Base-by-base conservation (phyloP, 768 basidiomycete species). In the Ephemerocybe angulata region DNA sequence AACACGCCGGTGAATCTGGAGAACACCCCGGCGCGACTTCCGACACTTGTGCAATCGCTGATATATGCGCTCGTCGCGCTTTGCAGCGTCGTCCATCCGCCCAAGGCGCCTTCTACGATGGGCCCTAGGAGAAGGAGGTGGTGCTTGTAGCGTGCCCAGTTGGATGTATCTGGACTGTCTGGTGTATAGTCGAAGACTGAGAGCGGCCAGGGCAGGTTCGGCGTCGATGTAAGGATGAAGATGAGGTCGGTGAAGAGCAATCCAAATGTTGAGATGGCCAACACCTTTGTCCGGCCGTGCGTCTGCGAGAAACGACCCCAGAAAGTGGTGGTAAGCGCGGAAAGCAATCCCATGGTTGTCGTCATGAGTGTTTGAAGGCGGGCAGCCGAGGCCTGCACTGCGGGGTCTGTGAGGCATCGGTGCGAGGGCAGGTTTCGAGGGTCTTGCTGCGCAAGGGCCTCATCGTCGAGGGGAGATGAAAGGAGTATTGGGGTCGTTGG, bases 221-320 rank as follows among this genome's bases (percentile, higher is more conserved):
- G 86, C 0, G 84, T 85, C 7, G 93, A 91, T 2, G 87, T 86
- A 22, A 93, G 76, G 56, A 93, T 83, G 67, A 95, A 95, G n/a
- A 78, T 81, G 35, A 93, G 65, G 65, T 97, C 94, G 31, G 75
- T 72, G 52, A 70, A 63, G 61, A 77, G 69, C 17, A 74, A 54
- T 17, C 94, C 92, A 24, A 88, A 65, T 0, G 88, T 83, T 10
- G 86, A 72, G 25, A 86, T 74, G 5, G 88, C 86, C 54, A 96
- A 81, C 22, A 95, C 85, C 50, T 76, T 81, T 2, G 86, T 92
- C 43, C 94, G 77, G 13, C 94, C 94, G 59, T 86, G 70, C 21
- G 83, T 76, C 65, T 96, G 91, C 27, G 90, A 84, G 51, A 87
- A 87, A 53, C 82, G 82, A 27, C 91, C 90, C 94, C 94, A 97